A percentile compares a stretch with the other conserved stretches of the same genome.
phyloP scores from a whole-genome alignment of 768 basidiomycete genomes.

The Rhodotorula toruloides region DNA sequence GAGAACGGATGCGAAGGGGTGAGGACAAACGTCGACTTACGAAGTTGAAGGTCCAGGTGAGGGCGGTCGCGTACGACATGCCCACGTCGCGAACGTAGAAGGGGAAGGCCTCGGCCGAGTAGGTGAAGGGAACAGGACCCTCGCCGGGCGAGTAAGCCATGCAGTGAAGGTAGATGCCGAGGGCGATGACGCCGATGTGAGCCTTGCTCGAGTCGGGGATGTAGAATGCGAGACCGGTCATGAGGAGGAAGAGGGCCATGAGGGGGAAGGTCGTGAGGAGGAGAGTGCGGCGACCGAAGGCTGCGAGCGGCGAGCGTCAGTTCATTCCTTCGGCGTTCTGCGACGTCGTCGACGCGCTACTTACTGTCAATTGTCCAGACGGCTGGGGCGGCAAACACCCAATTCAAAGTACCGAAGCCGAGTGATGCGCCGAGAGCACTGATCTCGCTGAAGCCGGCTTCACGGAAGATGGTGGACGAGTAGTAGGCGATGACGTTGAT shows the following conservation, averaged over 20 bases:
- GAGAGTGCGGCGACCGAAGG: conserved; percentile 66
- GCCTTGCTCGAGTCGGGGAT: conserved; percentile 32
- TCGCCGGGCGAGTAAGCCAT: conserved; percentile 38
- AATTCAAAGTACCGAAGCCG: conserved; percentile 4
- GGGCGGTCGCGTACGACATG: conserved; percentile 35
- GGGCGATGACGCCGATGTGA: conserved; percentile 2
- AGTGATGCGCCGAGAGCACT: conserved; percentile 26
- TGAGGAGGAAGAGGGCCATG: conserved; percentile 69
- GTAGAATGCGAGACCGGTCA: conserved; percentile 49
- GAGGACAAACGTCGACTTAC: background rate
- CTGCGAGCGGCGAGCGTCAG: background rate
- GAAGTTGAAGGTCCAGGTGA: conserved; percentile 11
- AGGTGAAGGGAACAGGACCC: conserved; percentile 41
- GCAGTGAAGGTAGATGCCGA: conserved; percentile 34
- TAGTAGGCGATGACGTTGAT: conserved; percentile 39
- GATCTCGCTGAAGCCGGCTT: conserved; percentile 16
- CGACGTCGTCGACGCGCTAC: background rate
- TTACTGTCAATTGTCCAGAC: conserved; percentile 23
- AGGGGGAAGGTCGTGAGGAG: conserved; percentile 70
- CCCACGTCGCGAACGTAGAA: conserved; percentile 36
- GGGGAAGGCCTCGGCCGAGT: conserved; percentile 43
- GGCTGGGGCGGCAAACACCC: conserved; percentile 4
- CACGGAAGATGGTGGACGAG: conserved; percentile 34
- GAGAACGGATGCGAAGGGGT: background rate
- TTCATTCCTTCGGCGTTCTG: background rate